These are phyloP conservation scores for Elsinoe ampelina DNA, from an alignment of 2,329 filamentous ascomycete species.

Conservation along the genomic window DNA sequence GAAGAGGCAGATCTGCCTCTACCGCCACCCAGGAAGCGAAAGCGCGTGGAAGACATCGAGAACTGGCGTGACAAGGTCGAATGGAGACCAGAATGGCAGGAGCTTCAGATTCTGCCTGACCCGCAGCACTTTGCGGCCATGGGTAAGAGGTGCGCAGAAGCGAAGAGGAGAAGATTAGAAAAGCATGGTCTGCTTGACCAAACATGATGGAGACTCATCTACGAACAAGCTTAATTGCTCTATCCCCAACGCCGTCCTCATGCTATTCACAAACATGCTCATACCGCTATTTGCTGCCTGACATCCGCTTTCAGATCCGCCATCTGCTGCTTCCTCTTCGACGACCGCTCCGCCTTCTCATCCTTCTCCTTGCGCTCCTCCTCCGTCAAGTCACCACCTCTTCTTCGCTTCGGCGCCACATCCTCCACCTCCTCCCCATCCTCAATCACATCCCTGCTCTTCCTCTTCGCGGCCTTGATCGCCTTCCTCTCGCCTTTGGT, in stretches of 20 bases:
- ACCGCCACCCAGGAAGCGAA: conserved; percentile 25
- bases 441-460: conserved; percentile 23
- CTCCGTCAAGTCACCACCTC: conserved; percentile 16
- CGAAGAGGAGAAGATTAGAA: conserved; percentile 14
- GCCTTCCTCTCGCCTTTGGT: conserved; percentile 23
- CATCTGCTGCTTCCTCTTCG: conserved; percentile 7
- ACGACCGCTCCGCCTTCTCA: conserved; percentile 18
- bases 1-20: conserved; percentile 17
- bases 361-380: conserved; percentile 27
- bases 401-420: conserved; percentile 19
- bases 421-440: conserved; percentile 17
- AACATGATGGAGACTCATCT: neutral
- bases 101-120: conserved; percentile 1
- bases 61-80: conserved; percentile 41
- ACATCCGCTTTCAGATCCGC: neutral
- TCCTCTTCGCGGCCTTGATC: conserved; percentile 17
- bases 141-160: neutral
- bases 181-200: conserved; percentile 1
- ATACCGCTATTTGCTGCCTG: neutral
- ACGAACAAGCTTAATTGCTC: neutral
- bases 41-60: conserved; percentile 21
- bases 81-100: conserved; percentile 44
- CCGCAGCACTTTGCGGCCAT: neutral
- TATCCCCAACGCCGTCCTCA: neutral
- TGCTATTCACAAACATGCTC: neutral